phyloP scores from a whole-genome alignment of 768 basidiomycete genomes.

The Suillus decipiens region DNA sequence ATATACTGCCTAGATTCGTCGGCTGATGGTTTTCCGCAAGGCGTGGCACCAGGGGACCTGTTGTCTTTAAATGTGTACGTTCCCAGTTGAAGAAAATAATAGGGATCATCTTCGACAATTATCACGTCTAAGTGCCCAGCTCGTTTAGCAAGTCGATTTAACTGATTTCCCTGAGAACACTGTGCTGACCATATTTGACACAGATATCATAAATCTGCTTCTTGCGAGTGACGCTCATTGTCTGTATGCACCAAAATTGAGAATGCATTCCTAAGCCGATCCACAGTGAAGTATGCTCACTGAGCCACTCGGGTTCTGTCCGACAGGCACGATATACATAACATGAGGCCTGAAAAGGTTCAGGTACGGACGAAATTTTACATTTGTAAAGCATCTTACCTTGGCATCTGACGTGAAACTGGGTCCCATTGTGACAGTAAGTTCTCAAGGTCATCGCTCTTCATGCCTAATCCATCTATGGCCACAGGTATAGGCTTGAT shows the following conservation, averaged over 20 bases:
- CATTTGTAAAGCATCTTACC: conserved; percentile 39
- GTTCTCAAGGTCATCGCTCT: conserved; percentile 57
- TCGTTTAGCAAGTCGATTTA: neutral
- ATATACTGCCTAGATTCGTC: conserved; percentile 49
- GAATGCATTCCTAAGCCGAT: neutral
- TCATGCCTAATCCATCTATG: conserved; percentile 74
- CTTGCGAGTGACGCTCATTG: conserved; percentile 64
- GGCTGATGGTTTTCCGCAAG: conserved; percentile 23
- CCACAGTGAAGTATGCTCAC: conserved; percentile 38
- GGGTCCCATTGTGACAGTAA: conserved; percentile 70
- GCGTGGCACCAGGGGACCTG: conserved; percentile 20
- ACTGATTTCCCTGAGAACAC: neutral
- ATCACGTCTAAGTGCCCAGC: conserved; percentile 52
- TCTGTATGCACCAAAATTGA: conserved; percentile 38
- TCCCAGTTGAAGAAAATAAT: conserved; percentile 72
- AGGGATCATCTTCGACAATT: conserved; percentile 85
- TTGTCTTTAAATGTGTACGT: conserved; percentile 49
- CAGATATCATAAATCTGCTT: conserved; percentile 81
- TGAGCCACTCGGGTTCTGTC: conserved; percentile 81
- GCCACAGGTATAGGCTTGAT: conserved; percentile 54
- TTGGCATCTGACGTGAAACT: conserved; percentile 49
- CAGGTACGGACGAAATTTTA: neutral
- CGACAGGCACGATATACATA: conserved; percentile 77
- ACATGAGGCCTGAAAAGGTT: conserved; percentile 57
- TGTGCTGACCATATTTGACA: conserved; percentile 65